These are phyloP conservation scores for Grosmannia huntii DNA, from an alignment of 2,329 filamentous ascomycete species.

Conservation along the genomic window DNA sequence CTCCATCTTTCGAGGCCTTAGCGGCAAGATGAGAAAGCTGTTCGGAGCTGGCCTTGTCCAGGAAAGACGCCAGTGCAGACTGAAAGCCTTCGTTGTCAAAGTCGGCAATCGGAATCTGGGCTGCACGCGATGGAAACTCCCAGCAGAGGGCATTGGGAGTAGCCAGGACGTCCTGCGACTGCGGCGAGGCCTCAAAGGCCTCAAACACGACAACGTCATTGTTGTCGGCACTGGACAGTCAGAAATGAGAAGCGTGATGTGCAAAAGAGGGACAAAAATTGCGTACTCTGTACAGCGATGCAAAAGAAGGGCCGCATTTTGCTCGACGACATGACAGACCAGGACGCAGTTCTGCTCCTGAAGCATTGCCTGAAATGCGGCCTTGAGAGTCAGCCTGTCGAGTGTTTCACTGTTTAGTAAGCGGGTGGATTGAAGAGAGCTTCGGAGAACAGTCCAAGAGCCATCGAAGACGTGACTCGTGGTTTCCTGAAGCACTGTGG, in stretches of 20 bases:
- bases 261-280: background rate
- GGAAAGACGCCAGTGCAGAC: conserved; percentile 32
- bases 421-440: background rate
- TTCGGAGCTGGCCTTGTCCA: conserved; percentile 38
- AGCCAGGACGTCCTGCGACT: conserved; percentile 36
- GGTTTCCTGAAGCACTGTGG: background rate
- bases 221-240: conserved; percentile 1
- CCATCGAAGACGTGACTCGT: background rate
- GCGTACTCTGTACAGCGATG: conserved; percentile 15
- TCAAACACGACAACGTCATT: conserved; percentile 31
- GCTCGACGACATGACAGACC: conserved; percentile 8
- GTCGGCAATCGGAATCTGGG: conserved; percentile 27
- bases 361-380: background rate
- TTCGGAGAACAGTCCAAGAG: conserved; percentile 1
- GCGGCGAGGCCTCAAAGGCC: conserved; percentile 46
- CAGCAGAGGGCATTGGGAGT: conserved; percentile 39
- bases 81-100: conserved; percentile 28
- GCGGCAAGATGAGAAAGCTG: conserved; percentile 34
- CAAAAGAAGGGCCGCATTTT: conserved; percentile 22
- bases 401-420: background rate
- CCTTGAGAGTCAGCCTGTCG: background rate
- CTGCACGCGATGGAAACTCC: conserved; percentile 45
- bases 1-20: conserved; percentile 36
- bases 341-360: background rate
- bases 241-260: background rate